Evolutionary conservation across 1,139 yeast species (phyloP), one percentile per base, ranked within the genome.

Genomic region (Nakaseomyces sp.): DNA sequence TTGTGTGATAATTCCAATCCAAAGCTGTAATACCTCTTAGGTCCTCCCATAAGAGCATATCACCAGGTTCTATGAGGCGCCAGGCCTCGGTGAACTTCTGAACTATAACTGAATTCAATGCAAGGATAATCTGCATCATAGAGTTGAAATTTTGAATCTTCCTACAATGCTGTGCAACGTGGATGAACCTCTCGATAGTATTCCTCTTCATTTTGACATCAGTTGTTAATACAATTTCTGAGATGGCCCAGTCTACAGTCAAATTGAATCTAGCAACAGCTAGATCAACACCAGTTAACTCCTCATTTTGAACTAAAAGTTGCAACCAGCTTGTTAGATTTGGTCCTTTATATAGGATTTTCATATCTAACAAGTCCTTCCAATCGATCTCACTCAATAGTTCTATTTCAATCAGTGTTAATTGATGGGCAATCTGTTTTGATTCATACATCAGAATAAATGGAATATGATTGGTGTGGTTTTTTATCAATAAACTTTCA

Each of bases 281-380:
- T 43, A 89, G 66, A 54, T 86, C 87, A 25, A 87, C 80, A 0
- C 96, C 96, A 26, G 79, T 75, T 46, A 77, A 68, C 17, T 65
- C 63, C 47, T 74, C 75, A 44, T 79, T 79, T 52, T 79, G 77
- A 1, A 82, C 76, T 41, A 89, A 68, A 30, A 86, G 72, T 53
- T 81, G 84, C 24, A 88, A 67, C 98, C 98, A 91, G 57, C 93
- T 83, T 50, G 79, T 81, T n/a, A 81, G 81, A 0, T 89, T 82
- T 1, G 73, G 73, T 38, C 84, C 66, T 36, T 78, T 77, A 47
- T 76, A 75, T 50, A 76, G 76, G 88, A 95, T 84, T 46, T 78
- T 74, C 51, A 85, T 67, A 54, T 87, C 93, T 44, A 89, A 73
- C 43, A 89, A 70, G 54, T 87, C 96, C 57, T 81, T 81, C 97